Base-by-base conservation (phyloP, 306 rosid species). In the Prunus mume region DNA sequence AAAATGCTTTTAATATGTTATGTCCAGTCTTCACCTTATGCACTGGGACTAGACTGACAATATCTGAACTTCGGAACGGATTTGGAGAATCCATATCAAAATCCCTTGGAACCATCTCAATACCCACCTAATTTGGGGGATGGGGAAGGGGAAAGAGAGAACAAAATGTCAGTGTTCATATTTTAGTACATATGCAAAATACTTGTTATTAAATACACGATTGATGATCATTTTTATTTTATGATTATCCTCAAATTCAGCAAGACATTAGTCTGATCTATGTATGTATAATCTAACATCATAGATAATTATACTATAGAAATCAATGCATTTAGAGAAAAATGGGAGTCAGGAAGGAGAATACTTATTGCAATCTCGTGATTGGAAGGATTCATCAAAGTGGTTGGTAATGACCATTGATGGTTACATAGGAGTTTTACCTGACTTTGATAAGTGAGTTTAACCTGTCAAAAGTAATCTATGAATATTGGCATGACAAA, bases 51-150 rank as follows among this genome's bases (percentile, higher is more conserved):
- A 95, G 82, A 87, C 98, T 86, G 81, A 92, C 90, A 78, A 95
- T 83, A 80, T 95, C 99, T 76, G 87, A 83, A 78, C 88, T 90
- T 24, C 70, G 88, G 83, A 95, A 95, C 50, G 98, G 99, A 69
- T 76, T 71, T 62, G 96, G 84, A 79, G 99, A 92, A 71, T 89
- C 98, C 93, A 92, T 88, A 82, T 92, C 97, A 79, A 88, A 95
- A 80, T 95, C 98, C 85, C 93, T 89, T 24, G 98, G 99, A 73
- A 88, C 97, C 74, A 95, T 86, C 86, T 91, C 99, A 79, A 95
- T 86, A 41, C 99, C 99, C 87, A 92, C 97, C 99, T 95, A 77
- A 76, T 28, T 81, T 62, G 77, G 49, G 69, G 69, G 69, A 13
- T 28, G 28, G 54, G 1, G 72, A 18, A 20, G 46, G 61, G 54